Evolutionary conservation across 495 filamentous ascomycete species (phyloP).

Genomic region (Penicillium malachiteum): DNA sequence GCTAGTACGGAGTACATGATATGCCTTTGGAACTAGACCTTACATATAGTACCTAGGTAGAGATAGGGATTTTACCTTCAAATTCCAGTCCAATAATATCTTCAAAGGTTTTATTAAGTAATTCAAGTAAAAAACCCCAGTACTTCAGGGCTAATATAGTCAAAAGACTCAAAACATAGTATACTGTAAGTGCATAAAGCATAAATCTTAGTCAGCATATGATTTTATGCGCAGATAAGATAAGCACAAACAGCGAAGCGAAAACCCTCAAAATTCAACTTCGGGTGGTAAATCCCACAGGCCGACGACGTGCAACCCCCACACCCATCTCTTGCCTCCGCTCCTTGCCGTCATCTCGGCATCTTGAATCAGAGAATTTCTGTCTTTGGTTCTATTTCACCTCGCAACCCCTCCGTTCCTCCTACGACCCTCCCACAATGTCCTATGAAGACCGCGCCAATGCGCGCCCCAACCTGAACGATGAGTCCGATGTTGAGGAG

Average conservation of each 20-base stretch:
- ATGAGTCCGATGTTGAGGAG: slow-evolving; percentile 92
- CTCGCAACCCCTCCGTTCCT: slow-evolving; percentile 7
- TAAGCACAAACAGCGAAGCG: slow-evolving; percentile 50
- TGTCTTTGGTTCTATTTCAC: slow-evolving; percentile 11
- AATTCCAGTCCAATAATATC: too few species aligned
- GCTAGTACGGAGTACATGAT: too few species aligned
- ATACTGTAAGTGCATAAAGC: neutral
- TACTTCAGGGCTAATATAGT: neutral
- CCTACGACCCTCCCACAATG: slow-evolving; percentile 30
- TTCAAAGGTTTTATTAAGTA: too few species aligned
- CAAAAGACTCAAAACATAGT: neutral
- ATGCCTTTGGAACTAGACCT: too few species aligned
- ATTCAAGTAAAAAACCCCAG: too few species aligned
- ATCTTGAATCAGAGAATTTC: slow-evolving; percentile 15
- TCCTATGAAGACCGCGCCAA: slow-evolving; percentile 53
- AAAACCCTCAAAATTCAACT: slow-evolving; percentile 56
- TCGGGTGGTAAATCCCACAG: slow-evolving; percentile 46
- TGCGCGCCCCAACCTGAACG: slow-evolving; percentile 56
- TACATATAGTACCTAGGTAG: too few species aligned
- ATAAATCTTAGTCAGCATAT: slow-evolving; percentile 34
- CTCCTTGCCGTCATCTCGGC: slow-evolving; percentile 26
- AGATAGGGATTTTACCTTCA: too few species aligned
- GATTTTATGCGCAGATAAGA: slow-evolving; percentile 46
- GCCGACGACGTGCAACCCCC: slow-evolving; percentile 39
- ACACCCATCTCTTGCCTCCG: slow-evolving; percentile 21